These are phyloP conservation scores for Penicillium sp. DNA, from an alignment of 2,329 filamentous ascomycete species.

Conservation along the genomic window DNA sequence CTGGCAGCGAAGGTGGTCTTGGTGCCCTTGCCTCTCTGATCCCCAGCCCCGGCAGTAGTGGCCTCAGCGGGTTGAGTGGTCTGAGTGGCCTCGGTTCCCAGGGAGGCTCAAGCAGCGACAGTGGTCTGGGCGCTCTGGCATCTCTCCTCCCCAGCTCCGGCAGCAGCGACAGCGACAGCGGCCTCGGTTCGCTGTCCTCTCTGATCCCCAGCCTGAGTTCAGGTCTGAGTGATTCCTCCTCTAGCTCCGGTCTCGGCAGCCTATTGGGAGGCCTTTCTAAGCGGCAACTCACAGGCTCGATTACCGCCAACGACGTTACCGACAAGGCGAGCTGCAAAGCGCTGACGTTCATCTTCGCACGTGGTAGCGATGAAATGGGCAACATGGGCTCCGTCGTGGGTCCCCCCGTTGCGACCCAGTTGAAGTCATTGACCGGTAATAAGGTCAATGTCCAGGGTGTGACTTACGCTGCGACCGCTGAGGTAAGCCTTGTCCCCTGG, in stretches of 20 bases:
- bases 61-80: background rate
- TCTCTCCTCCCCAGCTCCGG: slow-evolving; percentile 13
- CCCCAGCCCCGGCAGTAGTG: slow-evolving; percentile 3
- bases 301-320: slow-evolving; percentile 43
- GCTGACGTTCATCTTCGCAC: slow-evolving; percentile 48
- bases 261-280: slow-evolving; percentile 16
- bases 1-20: slow-evolving; percentile 11
- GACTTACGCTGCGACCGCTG: slow-evolving; percentile 33
- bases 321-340: slow-evolving; percentile 44
- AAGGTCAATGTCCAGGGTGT: slow-evolving; percentile 38
- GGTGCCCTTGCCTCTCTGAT: slow-evolving; percentile 14
- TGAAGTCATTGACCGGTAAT: slow-evolving; percentile 27
- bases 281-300: slow-evolving; percentile 24
- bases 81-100: background rate
- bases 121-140: slow-evolving; percentile 15
- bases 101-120: slow-evolving; percentile 2
- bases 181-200: background rate
- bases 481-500: slow-evolving; percentile 11
- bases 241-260: background rate
- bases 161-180: background rate
- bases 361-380: slow-evolving; percentile 45
- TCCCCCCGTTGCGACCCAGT: slow-evolving; percentile 35
- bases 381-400: slow-evolving; percentile 48
- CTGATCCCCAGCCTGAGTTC: slow-evolving; percentile 1
- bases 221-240: background rate